Evolutionary conservation across 1,139 yeast species (phyloP).

Genomic region (Magnusiomyces sp.): DNA sequence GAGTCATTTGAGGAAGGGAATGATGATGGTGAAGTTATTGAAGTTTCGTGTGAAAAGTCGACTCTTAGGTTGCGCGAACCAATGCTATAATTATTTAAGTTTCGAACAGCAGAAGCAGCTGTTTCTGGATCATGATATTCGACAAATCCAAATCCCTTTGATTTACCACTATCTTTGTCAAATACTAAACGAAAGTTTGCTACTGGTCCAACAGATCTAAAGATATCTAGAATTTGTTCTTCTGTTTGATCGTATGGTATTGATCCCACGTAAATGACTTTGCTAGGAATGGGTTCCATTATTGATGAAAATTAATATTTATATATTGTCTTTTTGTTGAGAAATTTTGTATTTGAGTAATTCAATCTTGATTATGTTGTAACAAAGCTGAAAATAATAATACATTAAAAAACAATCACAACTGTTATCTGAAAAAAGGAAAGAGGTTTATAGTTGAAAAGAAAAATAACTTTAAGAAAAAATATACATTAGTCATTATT

Average conservation of each 20-base stretch:
- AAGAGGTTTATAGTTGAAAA: no score
- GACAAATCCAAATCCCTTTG: constrained; percentile 85
- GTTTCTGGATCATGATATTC: constrained; percentile 69
- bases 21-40: constrained; percentile 10
- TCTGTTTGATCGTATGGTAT: constrained; percentile 78
- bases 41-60: constrained; percentile 44
- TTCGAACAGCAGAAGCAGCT: constrained; percentile 86
- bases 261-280: constrained; percentile 53
- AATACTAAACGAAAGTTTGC: constrained; percentile 65
- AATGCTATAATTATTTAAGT: constrained; percentile 68
- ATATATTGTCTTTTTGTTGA: no score
- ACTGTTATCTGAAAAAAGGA: no score
- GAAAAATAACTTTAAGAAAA: no score
- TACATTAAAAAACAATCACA: no score
- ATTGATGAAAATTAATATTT: neutral
- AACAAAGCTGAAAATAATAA: no score
- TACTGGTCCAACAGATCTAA: constrained; percentile 80
- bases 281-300: constrained; percentile 16
- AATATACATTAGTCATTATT: no score
- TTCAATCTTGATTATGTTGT: no score
- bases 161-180: constrained; percentile 83
- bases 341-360: no score
- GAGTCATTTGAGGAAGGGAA: neutral
- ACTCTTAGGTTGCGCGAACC: constrained; percentile 70
- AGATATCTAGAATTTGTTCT: constrained; percentile 77